Base-by-base conservation (phyloP, 2,329 filamentous ascomycete species). In the Emmonsia crescens region DNA sequence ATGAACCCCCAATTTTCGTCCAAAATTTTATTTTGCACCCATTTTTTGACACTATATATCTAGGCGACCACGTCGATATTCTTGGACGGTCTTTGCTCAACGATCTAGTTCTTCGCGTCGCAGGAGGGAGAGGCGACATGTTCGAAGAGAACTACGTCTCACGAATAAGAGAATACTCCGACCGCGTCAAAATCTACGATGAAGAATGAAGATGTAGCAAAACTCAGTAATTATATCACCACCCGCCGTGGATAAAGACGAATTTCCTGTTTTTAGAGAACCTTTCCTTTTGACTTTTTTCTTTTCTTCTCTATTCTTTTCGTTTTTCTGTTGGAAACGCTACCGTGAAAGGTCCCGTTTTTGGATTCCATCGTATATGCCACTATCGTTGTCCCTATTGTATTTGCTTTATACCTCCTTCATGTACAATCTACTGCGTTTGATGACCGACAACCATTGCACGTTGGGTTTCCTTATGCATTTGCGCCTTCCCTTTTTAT, bases 61-160 rank as follows among this genome's bases (percentile, higher is more conserved):
- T 82, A 64, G 92, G 91, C 16, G 94, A 99, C 71, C 94, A 99
- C 71, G 94, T 99, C 58, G 94, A 99, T 72, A 99, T 99, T 62
- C 80, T 99, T 2, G 94, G 94, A 0, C 81, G 94, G 36, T 86
- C 91, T 67, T 91, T 85, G 38, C 80, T 99, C 31, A 99, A 99
- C 70, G 94, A 99, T 74, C 78, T 97, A 57, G 88, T 99, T 56
- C 75, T 99, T 63, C 82, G 86, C 59, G 88, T 99, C 10, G 94
- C 91, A 0, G 91, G 91, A 0, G 94, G 94, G 0, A 86, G 85
- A 67, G 94, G 94, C 4, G 83, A 92, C 63, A 80, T 85, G 33
- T 93, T 99, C 65, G 79, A 87, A 57, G 85, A 95, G 64, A 85
- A 83, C 55, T 84, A 96, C 27, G 82, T 89, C 60, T 96, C 90